Conservation (phyloP, 371 early-diverging fungal species). For the Apophysomyces variabilis region DNA sequence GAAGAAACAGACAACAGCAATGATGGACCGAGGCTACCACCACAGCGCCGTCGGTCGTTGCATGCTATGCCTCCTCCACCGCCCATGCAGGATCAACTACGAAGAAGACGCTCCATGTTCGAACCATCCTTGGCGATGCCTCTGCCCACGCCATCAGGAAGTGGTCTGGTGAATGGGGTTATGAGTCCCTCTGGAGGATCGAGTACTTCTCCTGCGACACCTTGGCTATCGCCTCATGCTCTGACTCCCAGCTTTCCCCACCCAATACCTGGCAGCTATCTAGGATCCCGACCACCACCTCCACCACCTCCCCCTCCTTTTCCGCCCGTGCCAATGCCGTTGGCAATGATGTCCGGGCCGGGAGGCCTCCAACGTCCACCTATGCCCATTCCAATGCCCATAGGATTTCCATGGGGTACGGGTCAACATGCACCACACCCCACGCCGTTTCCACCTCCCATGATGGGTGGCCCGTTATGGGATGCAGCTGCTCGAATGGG, state of each 20-base stretch:
- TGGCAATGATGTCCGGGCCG: too few relatives aligned
- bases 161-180: too few relatives aligned
- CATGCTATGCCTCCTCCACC: not conserved
- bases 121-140: not conserved
- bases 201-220: not conserved
- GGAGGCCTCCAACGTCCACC: not conserved
- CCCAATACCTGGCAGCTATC: not conserved
- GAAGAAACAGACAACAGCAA: not conserved
- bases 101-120: not conserved
- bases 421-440: not conserved
- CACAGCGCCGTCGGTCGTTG: not conserved
- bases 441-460: not conserved
- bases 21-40: not conserved
- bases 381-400: not conserved
- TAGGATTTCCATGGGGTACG: not conserved
- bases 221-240: not conserved
- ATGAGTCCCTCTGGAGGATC: too few relatives aligned
- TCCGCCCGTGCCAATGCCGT: not conserved
- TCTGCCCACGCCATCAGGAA: not conserved
- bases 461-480: conserved; percentile 1
- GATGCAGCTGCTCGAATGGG: not conserved
- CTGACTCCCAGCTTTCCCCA: not conserved
- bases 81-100: not conserved
- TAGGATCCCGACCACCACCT: not conserved
- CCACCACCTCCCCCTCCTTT: not conserved